Evolutionary conservation across 768 basidiomycete genomes (phyloP).

Genomic region (Podaxis carcinomalis): DNA sequence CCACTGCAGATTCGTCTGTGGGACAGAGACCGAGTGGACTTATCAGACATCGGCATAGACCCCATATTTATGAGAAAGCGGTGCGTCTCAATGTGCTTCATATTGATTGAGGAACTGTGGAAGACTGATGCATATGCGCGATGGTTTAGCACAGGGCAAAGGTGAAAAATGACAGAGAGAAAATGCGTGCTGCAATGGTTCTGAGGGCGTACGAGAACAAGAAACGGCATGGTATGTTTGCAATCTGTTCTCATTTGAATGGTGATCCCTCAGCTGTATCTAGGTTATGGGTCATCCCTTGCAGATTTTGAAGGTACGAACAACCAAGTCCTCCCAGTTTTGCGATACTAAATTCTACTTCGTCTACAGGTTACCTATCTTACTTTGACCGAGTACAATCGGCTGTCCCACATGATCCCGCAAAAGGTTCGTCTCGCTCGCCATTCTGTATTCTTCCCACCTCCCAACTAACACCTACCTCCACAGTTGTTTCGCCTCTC

Average conservation of each 20-base stretch:
- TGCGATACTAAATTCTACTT: too few species aligned
- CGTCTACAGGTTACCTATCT: background rate
- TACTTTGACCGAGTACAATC: conserved; percentile 7
- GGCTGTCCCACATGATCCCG: conserved; percentile 4
- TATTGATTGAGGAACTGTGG: background rate
- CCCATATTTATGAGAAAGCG: conserved; percentile 2
- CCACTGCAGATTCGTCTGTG: background rate
- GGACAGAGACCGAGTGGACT: background rate
- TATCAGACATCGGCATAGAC: conserved; percentile 6
- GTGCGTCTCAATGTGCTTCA: background rate
- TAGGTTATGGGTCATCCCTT: conserved; percentile 9
- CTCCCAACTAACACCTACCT: background rate
- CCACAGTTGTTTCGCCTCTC: background rate
- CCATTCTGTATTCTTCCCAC: background rate
- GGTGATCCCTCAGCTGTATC: background rate
- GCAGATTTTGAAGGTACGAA: conserved; percentile 5
- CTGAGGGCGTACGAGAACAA: conserved; percentile 2
- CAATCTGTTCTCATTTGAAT: background rate
- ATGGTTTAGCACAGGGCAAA: background rate
- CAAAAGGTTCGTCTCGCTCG: background rate
- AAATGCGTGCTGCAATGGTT: background rate
- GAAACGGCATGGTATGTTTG: conserved; percentile 1
- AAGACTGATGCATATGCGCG: background rate
- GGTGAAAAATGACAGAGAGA: conserved; percentile 2
- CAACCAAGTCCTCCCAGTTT: too few species aligned